phyloP scores from a whole-genome alignment of 352 stramenopile species.

The Phytophthora sansomeana region DNA sequence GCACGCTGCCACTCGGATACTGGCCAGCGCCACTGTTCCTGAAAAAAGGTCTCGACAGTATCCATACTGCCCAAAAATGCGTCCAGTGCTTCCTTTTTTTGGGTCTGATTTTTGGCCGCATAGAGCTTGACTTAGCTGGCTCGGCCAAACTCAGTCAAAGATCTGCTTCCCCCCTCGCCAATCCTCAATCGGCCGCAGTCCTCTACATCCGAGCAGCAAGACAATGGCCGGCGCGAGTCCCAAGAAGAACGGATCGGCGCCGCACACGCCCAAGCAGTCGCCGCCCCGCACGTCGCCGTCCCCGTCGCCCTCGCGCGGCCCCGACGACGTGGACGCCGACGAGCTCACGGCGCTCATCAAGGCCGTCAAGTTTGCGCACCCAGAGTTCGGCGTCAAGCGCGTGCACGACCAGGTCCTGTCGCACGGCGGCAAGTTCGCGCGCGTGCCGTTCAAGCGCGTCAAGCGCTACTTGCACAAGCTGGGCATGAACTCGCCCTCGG shows the following conservation, averaged over 20 bases:
- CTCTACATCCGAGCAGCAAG: background rate
- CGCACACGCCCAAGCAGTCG: conserved; percentile 41
- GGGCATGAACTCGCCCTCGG: conserved; percentile 55
- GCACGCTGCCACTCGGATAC: too few relatives aligned
- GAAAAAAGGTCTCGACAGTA: background rate
- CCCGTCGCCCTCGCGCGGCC: conserved; percentile 35
- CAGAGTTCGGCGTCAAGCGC: conserved; percentile 85
- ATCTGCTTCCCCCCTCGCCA: conserved; percentile 35
- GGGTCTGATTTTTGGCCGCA: conserved; percentile 17
- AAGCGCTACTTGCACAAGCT: conserved; percentile 90
- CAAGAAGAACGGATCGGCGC: conserved; percentile 37
- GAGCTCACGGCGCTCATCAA: conserved; percentile 89
- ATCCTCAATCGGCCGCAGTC: conserved; percentile 23
- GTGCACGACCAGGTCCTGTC: conserved; percentile 79
- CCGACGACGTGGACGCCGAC: conserved; percentile 64
- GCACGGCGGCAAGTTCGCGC: conserved; percentile 81
- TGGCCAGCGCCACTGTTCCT: too few relatives aligned
- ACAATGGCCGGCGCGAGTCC: conserved; percentile 34
- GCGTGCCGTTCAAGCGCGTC: conserved; percentile 81
- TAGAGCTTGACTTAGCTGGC: conserved; percentile 28
- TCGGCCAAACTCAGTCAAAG: conserved; percentile 17
- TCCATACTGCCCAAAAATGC: background rate
- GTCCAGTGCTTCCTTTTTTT: conserved; percentile 9
- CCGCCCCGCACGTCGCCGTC: conserved; percentile 31
- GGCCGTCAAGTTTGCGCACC: conserved; percentile 88